Evolutionary conservation across 306 rosid species (phyloP), one percentile per base, ranked within the genome.

Genomic region (Leucaena leucocephala): DNA sequence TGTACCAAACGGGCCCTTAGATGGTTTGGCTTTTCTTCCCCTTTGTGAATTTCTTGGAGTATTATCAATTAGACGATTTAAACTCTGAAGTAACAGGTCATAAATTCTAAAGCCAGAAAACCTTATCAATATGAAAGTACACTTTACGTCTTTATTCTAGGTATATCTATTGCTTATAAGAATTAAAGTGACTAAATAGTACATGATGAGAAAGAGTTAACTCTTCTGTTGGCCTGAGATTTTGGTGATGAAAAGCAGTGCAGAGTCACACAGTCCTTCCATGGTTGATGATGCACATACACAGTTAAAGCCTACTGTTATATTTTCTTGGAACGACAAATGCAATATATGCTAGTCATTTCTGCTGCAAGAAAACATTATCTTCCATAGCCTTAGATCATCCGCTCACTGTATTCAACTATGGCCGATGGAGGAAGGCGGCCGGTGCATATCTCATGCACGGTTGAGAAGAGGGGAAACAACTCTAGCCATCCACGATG

Each of bases 391-490:
- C 74, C 76, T 44, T 78, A 74, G 12, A 75, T 65, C 12, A 77
- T 68, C 74, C 84, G 83, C 87, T 86, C 87, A 48, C 75, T 71
- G 49, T 91, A 84, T 73, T 88, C 81, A 48, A 91, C 97, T 68
- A 95, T 91, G 82, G 99, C 93, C n/a, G 96, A 82, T 8, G 99
- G 99, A 39, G 96, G 97, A 71, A 93, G 91, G 68, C 70, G 88
- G 54, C 99, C 96, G 0, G 61, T 79, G 91, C 92, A 81, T 81
- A 95, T 93, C 88, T 82, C 89, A n/a, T 95, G 90, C 72, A 95
- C 99, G 38, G 92, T 75, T 82, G 92, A 84, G 77, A 93, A 91
- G 46, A 95, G 90, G 6, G 99, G 99, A 82, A 95, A 95, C 79
- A 81, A 68, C 72, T 88, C 91, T 57, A 91, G 84, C 94, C 97